Evolutionary conservation across 495 filamentous ascomycete genomes (phyloP).

Genomic region (Sabuloglossum arenarium): DNA sequence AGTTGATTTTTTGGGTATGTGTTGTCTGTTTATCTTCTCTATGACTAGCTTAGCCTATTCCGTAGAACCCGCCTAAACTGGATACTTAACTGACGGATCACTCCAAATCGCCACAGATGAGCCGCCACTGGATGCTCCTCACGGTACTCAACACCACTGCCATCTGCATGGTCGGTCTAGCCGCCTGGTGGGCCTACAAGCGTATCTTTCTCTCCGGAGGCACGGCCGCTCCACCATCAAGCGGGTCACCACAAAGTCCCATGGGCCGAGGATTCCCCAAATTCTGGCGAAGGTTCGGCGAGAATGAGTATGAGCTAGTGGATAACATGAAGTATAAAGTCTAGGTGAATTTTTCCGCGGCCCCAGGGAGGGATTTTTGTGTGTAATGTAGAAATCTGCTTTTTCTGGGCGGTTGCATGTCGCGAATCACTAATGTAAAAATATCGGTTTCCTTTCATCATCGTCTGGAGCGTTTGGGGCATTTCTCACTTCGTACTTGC

Average conservation of each 20-base stretch:
- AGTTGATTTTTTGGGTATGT: slow-evolving; percentile 50
- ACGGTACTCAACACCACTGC: slow-evolving; percentile 41
- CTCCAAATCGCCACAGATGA: slow-evolving; percentile 28
- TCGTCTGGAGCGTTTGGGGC: too few species aligned
- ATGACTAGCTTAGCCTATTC: too few species aligned
- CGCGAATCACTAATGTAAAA: too few species aligned
- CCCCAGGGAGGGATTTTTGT: neutral
- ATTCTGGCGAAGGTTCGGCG: neutral
- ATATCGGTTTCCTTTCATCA: too few species aligned
- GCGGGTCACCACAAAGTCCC: neutral
- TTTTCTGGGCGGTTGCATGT: too few species aligned
- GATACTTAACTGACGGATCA: neutral
- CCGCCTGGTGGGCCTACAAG: slow-evolving; percentile 27
- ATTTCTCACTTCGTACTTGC: too few species aligned
- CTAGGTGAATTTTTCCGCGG: neutral
- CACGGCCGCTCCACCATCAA: neutral
- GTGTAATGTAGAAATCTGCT: neutral
- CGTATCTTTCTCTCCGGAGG: neutral
- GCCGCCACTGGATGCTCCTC: slow-evolving; percentile 50
- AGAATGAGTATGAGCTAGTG: neutral
- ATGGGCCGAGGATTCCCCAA: neutral
- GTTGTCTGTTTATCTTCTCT: neutral
- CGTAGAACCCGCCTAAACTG: too few species aligned
- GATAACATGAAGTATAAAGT: slow-evolving; percentile 1
- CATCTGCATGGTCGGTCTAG: slow-evolving; percentile 32